Percentiles rank a stretch among this genome's conserved stretches.
Evolutionary conservation across 139 green algal species (phyloP).

Genomic region (Picochlorum sp.): DNA sequence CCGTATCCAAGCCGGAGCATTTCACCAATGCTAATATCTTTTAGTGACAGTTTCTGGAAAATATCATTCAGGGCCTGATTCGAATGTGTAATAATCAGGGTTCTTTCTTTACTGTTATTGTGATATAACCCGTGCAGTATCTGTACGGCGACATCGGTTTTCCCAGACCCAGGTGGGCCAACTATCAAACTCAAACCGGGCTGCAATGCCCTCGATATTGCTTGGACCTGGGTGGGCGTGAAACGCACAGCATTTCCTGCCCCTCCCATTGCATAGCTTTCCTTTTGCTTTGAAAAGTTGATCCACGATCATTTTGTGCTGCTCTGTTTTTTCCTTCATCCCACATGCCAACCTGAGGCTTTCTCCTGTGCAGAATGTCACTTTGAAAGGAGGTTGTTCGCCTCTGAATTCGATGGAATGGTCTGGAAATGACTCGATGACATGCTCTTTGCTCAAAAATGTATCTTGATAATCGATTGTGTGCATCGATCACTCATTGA

Average conservation of each 20-base stretch:
- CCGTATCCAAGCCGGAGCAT: conserved; percentile 91
- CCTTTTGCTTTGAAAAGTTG: no score
- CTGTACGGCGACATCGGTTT: conserved; percentile 94
- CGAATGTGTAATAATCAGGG: conserved; percentile 94
- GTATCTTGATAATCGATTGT: conserved; percentile 94
- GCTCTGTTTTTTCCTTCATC: conserved; percentile 1
- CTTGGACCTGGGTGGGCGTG: conserved; percentile 81
- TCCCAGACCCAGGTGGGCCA: conserved; percentile 87
- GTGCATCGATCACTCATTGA: conserved; percentile 30
- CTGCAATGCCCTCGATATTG: conserved; percentile 74
- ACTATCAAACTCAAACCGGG: conserved; percentile 93
- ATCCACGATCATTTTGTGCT: no score
- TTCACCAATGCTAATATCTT: conserved; percentile 73
- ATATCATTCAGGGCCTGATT: conserved; percentile 62
- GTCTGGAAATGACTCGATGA: conserved; percentile 76
- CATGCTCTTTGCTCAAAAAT: conserved; percentile 84
- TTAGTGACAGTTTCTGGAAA: conserved; percentile 87
- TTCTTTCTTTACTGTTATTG: conserved; percentile 87
- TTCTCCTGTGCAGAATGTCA: conserved; percentile 61
- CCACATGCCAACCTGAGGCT: not conserved
- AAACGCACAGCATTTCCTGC: conserved; percentile 82
- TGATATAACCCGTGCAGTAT: conserved; percentile 89
- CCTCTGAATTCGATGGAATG: conserved; percentile 4
- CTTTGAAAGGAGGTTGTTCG: conserved; percentile 63
- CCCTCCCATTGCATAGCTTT: no score